Conservation (phyloP, 2,329 filamentous ascomycete species). For the Colletotrichum phormii region DNA sequence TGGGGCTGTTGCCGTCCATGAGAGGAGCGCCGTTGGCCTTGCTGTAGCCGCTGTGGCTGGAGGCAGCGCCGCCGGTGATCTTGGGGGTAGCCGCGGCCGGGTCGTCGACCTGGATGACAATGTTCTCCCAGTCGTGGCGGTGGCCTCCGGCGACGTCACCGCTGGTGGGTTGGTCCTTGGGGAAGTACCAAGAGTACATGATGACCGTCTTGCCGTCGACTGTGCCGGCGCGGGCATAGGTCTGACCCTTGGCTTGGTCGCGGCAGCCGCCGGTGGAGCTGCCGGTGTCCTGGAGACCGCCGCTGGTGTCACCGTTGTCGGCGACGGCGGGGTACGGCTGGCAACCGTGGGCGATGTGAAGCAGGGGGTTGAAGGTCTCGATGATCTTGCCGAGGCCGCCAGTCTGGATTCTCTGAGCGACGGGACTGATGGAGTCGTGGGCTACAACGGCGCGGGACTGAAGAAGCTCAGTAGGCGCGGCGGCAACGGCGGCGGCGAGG, state of each 20-base stretch:
- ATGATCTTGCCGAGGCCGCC: constrained; percentile 36
- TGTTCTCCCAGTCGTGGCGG: constrained; percentile 54
- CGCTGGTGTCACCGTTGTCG: constrained; percentile 39
- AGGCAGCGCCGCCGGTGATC: constrained; percentile 51
- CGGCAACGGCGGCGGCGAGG: constrained; percentile 16
- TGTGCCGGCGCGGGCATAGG: constrained; percentile 48
- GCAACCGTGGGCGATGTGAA: constrained; percentile 43
- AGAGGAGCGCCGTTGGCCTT: constrained; percentile 38
- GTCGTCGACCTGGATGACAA: constrained; percentile 46
- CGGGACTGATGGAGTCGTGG: constrained; percentile 16
- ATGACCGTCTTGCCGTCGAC: constrained; percentile 47
- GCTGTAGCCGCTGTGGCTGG: constrained; percentile 50
- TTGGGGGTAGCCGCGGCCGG: constrained; percentile 41
- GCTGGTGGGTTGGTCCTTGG: constrained; percentile 54
- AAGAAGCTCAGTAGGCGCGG: constrained; percentile 12
- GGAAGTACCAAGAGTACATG: constrained; percentile 58
- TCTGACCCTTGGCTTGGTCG: constrained; percentile 47
- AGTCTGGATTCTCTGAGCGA: constrained; percentile 12
- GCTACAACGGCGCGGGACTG: constrained; percentile 11
- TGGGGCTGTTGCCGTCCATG: constrained; percentile 39
- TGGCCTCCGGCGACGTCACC: constrained; percentile 48
- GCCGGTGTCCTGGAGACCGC: constrained; percentile 49
- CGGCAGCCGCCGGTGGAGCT: constrained; percentile 45
- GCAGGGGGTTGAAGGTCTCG: constrained; percentile 37
- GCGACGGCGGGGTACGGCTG: constrained; percentile 38